Conservation (phyloP, 345 rosid genomes). For the Boechera stricta region DNA sequence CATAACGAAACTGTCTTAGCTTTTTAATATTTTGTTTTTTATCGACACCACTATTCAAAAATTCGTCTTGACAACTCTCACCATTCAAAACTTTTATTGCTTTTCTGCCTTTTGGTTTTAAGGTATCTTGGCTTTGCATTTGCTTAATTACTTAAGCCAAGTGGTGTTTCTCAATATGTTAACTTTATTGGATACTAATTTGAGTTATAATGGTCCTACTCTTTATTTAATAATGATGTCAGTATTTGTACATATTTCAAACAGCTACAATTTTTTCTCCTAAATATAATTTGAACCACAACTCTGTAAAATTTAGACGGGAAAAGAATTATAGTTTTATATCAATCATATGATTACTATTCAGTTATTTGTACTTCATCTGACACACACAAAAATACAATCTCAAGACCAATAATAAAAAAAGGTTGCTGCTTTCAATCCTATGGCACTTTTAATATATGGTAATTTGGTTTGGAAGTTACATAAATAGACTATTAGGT, state of each 20-base stretch:
- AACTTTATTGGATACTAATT: not conserved
- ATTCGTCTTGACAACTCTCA: no score
- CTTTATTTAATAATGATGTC: not conserved
- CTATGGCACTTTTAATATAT: not conserved
- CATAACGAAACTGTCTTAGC: no score
- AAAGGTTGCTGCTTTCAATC: constrained; percentile 3
- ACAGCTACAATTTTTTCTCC: not conserved
- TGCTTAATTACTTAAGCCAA: not conserved
- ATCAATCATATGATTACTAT: not conserved
- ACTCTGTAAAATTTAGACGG: not conserved
- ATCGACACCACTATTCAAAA: no score
- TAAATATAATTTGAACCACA: not conserved
- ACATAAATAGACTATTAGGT: not conserved
- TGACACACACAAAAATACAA: not conserved
- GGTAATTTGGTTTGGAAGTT: constrained; percentile 22
- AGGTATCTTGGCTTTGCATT: not conserved
- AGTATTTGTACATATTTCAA: not conserved
- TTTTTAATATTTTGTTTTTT: no score
- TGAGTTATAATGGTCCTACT: not conserved
- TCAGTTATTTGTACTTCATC: not conserved
- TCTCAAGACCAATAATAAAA: not conserved
- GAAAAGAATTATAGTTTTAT: not conserved
- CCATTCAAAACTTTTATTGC: no score
- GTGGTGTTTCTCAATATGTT: not conserved
- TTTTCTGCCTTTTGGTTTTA: no score